phyloP scores from a whole-genome alignment of 441 rosid species.

The Breynia disticha region DNA sequence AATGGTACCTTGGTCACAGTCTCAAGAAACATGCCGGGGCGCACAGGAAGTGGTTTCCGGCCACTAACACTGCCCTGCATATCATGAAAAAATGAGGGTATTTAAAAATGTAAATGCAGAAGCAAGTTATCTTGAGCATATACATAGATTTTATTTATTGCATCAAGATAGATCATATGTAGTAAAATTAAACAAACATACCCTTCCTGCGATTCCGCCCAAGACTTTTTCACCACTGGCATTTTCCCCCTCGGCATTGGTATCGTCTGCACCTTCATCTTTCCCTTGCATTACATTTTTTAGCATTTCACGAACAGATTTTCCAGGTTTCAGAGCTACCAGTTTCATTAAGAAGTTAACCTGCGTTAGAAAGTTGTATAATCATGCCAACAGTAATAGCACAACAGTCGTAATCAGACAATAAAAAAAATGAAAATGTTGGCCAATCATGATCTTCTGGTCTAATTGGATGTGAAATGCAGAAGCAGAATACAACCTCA shows the following conservation, averaged over 20 bases:
- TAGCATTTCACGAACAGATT: slow-evolving; percentile 62
- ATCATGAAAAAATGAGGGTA: slow-evolving; percentile 19
- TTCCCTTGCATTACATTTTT: slow-evolving; percentile 88
- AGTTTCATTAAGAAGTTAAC: slow-evolving; percentile 86
- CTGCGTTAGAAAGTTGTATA: slow-evolving; percentile 27
- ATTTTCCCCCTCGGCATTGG: slow-evolving; percentile 30
- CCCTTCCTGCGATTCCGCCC: slow-evolving; percentile 66
- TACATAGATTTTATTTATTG: background rate
- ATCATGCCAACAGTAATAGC: slow-evolving; percentile 9
- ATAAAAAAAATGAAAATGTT: too few relatives aligned
- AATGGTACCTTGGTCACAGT: slow-evolving; percentile 76
- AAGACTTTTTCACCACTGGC: slow-evolving; percentile 19
- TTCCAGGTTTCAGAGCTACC: slow-evolving; percentile 87
- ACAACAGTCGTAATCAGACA: background rate
- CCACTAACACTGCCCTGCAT: slow-evolving; percentile 67
- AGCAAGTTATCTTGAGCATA: background rate
- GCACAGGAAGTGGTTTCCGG: slow-evolving; percentile 77
- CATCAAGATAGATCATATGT: background rate
- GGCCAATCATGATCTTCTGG: too few relatives aligned
- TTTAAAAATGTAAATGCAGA: background rate
- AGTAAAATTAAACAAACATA: slow-evolving; percentile 24
- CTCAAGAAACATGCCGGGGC: slow-evolving; percentile 94
- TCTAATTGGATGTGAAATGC: slow-evolving; percentile 3
- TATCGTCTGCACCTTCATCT: slow-evolving; percentile 79
- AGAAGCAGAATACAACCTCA: slow-evolving; percentile 42